phyloP scores from a whole-genome alignment of 2,329 filamentous ascomycete genomes.

The Cercospora sojina region DNA sequence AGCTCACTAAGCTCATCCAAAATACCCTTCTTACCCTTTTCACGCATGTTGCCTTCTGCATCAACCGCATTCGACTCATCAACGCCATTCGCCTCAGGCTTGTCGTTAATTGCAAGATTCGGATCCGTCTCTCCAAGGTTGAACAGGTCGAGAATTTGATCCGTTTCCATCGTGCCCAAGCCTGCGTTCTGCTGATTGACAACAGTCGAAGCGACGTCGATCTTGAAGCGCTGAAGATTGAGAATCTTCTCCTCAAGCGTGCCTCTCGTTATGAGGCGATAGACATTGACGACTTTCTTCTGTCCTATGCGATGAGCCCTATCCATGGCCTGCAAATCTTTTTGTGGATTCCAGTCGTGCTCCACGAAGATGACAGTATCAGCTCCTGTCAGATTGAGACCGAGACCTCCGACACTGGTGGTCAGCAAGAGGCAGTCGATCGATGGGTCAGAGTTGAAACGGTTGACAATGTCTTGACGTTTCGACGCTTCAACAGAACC shows the following conservation, averaged over 20 bases:
- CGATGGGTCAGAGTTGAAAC: conserved; percentile 95
- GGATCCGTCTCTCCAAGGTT: conserved; percentile 73
- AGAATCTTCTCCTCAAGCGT: conserved; percentile 98
- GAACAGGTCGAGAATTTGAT: conserved; percentile 96
- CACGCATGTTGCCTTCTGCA: conserved; percentile 84
- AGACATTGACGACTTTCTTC: conserved; percentile 99
- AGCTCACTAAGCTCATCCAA: conserved; percentile 91
- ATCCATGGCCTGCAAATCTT: conserved; percentile 98
- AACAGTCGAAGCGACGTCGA: conserved; percentile 95
- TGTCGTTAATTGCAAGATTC: conserved; percentile 35
- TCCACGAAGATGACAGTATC: conserved; percentile 99
- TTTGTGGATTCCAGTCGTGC: conserved; percentile 99
- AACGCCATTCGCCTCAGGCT: conserved; percentile 58
- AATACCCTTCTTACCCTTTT: conserved; percentile 96
- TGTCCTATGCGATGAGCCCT: conserved; percentile 96
- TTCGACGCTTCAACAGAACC: conserved; percentile 89
- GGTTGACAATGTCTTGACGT: conserved; percentile 96
- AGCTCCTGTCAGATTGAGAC: conserved; percentile 91
- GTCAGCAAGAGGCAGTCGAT: conserved; percentile 94
- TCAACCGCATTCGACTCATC: conserved; percentile 69
- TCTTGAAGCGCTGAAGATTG: conserved; percentile 95
- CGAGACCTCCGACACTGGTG: conserved; percentile 90
- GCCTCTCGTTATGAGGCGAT: conserved; percentile 90
- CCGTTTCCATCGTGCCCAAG: conserved; percentile 92
- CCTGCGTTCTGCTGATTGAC: conserved; percentile 99